A percentile compares a stretch with the other conserved stretches of the same genome.
Conservation (phyloP, 2,329 filamentous ascomycete species). For the Diatrype stigma region DNA sequence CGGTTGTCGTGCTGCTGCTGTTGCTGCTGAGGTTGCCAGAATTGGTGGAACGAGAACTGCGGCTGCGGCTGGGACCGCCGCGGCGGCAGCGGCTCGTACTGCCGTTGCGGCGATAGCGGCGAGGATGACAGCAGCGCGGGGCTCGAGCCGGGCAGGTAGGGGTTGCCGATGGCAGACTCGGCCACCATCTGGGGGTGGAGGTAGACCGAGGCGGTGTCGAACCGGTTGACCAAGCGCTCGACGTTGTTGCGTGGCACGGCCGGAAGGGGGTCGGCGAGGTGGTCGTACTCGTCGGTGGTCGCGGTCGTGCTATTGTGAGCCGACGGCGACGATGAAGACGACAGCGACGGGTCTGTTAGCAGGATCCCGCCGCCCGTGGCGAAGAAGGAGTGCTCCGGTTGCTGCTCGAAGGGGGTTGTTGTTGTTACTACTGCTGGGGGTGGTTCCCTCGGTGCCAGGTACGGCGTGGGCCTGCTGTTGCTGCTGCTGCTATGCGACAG, state of each 20-base stretch:
- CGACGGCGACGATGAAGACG: not conserved
- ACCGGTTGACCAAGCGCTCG: conserved; percentile 10
- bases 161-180: conserved; percentile 10
- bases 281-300: not conserved
- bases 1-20: not conserved
- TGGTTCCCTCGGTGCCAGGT: not conserved
- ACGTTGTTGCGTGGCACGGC: conserved; percentile 10
- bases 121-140: not conserved
- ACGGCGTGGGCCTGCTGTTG: not conserved
- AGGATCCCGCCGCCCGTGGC: not conserved
- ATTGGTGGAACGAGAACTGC: not conserved
- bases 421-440: no score
- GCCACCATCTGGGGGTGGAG: conserved; percentile 16
- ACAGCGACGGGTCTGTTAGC: not conserved
- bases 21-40: not conserved
- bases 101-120: not conserved
- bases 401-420: no score
- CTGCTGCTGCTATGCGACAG: not conserved
- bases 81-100: not conserved
- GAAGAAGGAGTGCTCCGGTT: not conserved
- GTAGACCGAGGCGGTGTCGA: conserved; percentile 15
- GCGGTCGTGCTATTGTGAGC: not conserved
- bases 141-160: conserved; percentile 12
- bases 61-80: not conserved
- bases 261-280: conserved; percentile 5